A percentile compares a stretch with the other conserved stretches of the same genome.
phyloP scores from a whole-genome alignment of 768 basidiomycete species.

The Cyclocybe cylindracea region DNA sequence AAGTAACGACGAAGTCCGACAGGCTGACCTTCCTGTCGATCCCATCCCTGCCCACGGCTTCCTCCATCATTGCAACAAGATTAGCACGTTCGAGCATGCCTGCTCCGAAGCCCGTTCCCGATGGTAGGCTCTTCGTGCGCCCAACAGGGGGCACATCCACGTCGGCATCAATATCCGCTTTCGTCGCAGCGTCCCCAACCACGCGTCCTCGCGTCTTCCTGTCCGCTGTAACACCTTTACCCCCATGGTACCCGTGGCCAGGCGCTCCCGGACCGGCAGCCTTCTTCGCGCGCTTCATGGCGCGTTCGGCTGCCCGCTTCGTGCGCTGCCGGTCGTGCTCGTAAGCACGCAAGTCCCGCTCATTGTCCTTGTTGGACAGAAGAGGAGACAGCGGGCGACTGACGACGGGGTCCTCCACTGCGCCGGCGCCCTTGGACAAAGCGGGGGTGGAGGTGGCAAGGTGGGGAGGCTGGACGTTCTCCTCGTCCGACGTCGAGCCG shows the following conservation, averaged over 20 bases:
- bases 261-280: slow-evolving; percentile 3
- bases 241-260: neutral
- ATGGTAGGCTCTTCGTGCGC: slow-evolving; percentile 1
- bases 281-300: slow-evolving; percentile 37
- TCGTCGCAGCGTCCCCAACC: neutral
- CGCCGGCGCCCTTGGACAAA: neutral
- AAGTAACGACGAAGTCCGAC: slow-evolving; percentile 24
- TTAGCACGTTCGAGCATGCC: neutral
- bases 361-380: slow-evolving; percentile 6
- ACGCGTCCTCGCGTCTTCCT: slow-evolving; percentile 1
- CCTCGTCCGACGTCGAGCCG: slow-evolving; percentile 2
- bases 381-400: neutral
- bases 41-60: slow-evolving; percentile 9
- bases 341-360: slow-evolving; percentile 46
- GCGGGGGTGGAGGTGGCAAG: neutral
- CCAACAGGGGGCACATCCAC: slow-evolving; percentile 6
- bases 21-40: slow-evolving; percentile 29
- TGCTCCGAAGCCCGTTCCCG: neutral
- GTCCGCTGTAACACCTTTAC: slow-evolving; percentile 1
- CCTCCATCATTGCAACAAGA: slow-evolving; percentile 8
- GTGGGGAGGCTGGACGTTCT: slow-evolving; percentile 6
- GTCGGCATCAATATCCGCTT: slow-evolving; percentile 15
- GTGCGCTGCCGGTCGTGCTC: slow-evolving; percentile 50
- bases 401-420: neutral
- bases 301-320: slow-evolving; percentile 44